phyloP scores from a whole-genome alignment of 1,139 yeast genomes.

The Blastobotrys arbuscula region DNA sequence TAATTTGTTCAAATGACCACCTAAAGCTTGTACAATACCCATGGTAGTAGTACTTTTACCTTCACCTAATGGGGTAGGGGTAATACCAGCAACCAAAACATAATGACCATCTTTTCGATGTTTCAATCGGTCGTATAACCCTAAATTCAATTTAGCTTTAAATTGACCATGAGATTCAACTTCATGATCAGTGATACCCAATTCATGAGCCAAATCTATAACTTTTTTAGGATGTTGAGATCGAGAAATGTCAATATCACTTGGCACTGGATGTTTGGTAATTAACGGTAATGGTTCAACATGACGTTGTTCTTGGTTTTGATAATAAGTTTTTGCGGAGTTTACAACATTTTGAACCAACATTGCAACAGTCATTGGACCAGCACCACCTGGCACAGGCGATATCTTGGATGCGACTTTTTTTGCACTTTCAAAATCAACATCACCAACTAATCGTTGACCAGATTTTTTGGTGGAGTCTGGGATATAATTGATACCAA shows the following conservation, averaged over 20 bases:
- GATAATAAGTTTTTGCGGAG: constrained; percentile 59
- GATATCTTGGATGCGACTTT: constrained; percentile 71
- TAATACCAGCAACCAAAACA: constrained; percentile 91
- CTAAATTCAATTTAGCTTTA: constrained; percentile 85
- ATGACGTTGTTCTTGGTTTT: constrained; percentile 29
- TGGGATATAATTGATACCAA: constrained; percentile 85
- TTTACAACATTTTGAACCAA: constrained; percentile 77
- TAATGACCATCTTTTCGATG: constrained; percentile 78
- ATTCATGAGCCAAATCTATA: constrained; percentile 72
- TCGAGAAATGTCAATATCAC: constrained; percentile 88
- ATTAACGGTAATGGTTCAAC: constrained; percentile 57
- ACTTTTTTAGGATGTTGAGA: constrained; percentile 85
- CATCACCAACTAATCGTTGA: constrained; percentile 87
- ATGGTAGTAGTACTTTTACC: constrained; percentile 97
- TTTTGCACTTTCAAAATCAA: constrained; percentile 66
- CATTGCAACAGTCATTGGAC: constrained; percentile 99
- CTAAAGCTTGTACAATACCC: constrained; percentile 93
- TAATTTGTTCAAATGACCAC: constrained; percentile 81
- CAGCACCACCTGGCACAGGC: constrained; percentile 99
- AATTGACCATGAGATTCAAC: constrained; percentile 87
- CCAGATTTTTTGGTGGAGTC: constrained; percentile 79
- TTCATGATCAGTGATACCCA: constrained; percentile 77
- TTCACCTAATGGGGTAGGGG: constrained; percentile 98
- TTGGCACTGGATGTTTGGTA: constrained; percentile 77
- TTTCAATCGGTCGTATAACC: constrained; percentile 64